Percentiles rank a stretch among this genome's conserved stretches.
These are phyloP conservation scores for Penicillium fuscoglaucum DNA, from an alignment of 2,329 filamentous ascomycete genomes.

Conservation along the genomic window DNA sequence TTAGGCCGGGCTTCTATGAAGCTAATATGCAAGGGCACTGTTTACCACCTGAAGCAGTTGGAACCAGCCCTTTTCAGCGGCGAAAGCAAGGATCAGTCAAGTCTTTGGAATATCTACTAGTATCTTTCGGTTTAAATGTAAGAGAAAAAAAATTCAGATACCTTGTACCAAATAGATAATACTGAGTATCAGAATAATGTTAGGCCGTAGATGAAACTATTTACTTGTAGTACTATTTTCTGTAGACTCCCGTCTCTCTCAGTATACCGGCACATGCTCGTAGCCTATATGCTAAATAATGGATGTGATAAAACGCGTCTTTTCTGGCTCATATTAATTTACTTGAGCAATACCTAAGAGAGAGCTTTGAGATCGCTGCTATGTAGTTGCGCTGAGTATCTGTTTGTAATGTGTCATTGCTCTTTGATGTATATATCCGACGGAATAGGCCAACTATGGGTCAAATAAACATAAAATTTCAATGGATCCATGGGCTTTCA, in stretches of 20 bases:
- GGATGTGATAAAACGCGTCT: background rate
- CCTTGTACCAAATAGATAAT: background rate
- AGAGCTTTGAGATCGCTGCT: background rate
- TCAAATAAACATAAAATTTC: background rate
- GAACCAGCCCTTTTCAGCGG: background rate
- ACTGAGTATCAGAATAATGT: background rate
- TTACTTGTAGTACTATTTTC: background rate
- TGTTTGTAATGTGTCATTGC: background rate
- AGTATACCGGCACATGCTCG: background rate
- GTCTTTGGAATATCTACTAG: background rate
- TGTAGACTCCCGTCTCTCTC: background rate
- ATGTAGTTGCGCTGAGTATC: background rate
- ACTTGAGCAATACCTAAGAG: no score
- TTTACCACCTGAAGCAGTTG: background rate
- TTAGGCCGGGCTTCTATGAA: background rate
- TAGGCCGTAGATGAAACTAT: background rate
- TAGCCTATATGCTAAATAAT: background rate
- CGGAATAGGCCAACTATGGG: background rate
- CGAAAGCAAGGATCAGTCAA: background rate
- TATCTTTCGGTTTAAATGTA: background rate
- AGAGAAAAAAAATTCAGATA: no score
- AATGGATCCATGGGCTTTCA: background rate
- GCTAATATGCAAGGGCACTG: background rate
- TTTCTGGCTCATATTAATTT: background rate
- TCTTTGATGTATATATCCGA: constrained; percentile 3